Percentiles rank a stretch among this genome's conserved stretches.
Evolutionary conservation across 1,139 yeast genomes (phyloP).

Genomic region (Candida gigantensis): DNA sequence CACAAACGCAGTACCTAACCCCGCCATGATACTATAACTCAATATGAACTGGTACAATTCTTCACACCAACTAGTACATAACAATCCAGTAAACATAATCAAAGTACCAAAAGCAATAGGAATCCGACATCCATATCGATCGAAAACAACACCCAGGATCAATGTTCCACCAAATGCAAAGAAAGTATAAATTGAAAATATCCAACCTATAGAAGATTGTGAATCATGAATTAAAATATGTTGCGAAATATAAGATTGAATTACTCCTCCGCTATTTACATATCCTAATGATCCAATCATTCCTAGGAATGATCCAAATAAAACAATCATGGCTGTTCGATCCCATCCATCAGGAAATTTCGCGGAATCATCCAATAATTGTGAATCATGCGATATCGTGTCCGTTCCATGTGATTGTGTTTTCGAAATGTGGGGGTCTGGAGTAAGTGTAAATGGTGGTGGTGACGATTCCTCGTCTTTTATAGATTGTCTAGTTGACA

Average conservation of each 20-base stretch:
- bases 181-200: slow-evolving; percentile 33
- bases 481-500: too few relatives aligned
- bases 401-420: too few relatives aligned
- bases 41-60: slow-evolving; percentile 28
- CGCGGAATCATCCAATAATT: slow-evolving; percentile 19
- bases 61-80: slow-evolving; percentile 24
- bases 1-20: slow-evolving; percentile 27
- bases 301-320: slow-evolving; percentile 28
- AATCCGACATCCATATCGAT: slow-evolving; percentile 22
- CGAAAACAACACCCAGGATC: slow-evolving; percentile 35
- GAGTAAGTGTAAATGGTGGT: too few relatives aligned
- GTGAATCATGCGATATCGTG: too few relatives aligned
- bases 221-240: slow-evolving; percentile 19
- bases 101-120: slow-evolving; percentile 21
- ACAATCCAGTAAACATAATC: slow-evolving; percentile 23
- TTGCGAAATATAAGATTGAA: slow-evolving; percentile 25
- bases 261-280: slow-evolving; percentile 31
- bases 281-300: slow-evolving; percentile 28
- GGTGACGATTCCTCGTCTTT: too few relatives aligned
- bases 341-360: slow-evolving; percentile 27
- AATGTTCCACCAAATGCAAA: slow-evolving; percentile 28
- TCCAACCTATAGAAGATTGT: slow-evolving; percentile 33
- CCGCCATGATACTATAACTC: slow-evolving; percentile 26
- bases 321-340: slow-evolving; percentile 21
- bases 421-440: too few relatives aligned